phyloP scores from a whole-genome alignment of 192 early-diverging fungal species.

The Dispira parvispora region DNA sequence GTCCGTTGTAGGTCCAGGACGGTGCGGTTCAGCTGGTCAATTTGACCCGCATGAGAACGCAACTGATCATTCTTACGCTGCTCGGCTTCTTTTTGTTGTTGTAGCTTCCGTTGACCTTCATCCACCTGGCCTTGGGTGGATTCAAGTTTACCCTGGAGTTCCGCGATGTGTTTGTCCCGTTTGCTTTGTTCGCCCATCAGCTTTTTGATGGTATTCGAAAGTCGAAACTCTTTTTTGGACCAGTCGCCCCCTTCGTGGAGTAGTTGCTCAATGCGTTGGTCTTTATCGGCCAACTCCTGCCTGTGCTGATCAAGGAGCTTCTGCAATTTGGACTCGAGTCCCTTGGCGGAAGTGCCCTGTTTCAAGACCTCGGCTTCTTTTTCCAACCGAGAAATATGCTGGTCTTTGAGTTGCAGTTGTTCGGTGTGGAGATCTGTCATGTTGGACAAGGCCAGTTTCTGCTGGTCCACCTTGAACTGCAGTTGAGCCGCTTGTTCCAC shows the following conservation, averaged over 20 bases:
- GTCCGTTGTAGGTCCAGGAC: constrained; percentile 15
- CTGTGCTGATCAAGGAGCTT: constrained; percentile 23
- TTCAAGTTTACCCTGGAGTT: constrained; percentile 35
- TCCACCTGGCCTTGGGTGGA: constrained; percentile 21
- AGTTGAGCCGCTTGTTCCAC: not conserved
- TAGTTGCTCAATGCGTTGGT: constrained; percentile 16
- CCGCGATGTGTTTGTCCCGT: constrained; percentile 30
- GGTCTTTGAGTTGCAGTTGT: not conserved
- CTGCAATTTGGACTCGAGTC: constrained; percentile 17
- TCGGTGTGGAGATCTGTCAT: constrained; percentile 10
- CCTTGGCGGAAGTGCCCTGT: constrained; percentile 15
- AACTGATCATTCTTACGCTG: constrained; percentile 19
- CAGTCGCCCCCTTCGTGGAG: constrained; percentile 47
- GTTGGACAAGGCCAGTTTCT: too few species aligned
- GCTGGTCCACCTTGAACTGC: not conserved
- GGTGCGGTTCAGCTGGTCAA: constrained; percentile 9
- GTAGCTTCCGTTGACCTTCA: constrained; percentile 30
- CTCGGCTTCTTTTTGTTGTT: constrained; percentile 22
- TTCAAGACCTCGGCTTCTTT: constrained; percentile 21
- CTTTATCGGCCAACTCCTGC: constrained; percentile 7
- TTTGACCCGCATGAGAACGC: constrained; percentile 12
- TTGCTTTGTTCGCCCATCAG: constrained; percentile 46
- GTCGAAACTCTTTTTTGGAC: constrained; percentile 58
- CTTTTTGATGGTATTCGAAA: constrained; percentile 53
- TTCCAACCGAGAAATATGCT: constrained; percentile 20